phyloP scores from a whole-genome alignment of 176 grass and related monocot genomes.

The Musa troglodytarum region DNA sequence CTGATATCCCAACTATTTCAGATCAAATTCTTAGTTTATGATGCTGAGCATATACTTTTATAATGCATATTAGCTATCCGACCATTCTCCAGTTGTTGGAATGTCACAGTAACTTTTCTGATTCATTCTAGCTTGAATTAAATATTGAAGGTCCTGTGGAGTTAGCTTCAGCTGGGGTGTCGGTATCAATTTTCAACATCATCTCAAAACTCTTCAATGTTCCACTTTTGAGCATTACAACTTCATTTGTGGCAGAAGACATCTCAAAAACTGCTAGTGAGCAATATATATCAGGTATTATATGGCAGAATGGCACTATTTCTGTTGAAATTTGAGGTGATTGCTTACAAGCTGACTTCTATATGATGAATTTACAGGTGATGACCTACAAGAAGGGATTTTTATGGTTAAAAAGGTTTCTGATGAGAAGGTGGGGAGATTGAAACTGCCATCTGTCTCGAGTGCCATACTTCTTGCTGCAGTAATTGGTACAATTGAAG shows the following conservation, averaged over 20 bases:
- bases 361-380: slow-evolving; percentile 19
- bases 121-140: slow-evolving; percentile 3
- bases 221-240: slow-evolving; percentile 64
- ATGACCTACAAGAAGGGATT: background rate
- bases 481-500: slow-evolving; percentile 43
- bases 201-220: slow-evolving; percentile 72
- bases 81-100: background rate
- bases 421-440: slow-evolving; percentile 12
- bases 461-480: slow-evolving; percentile 49
- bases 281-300: slow-evolving; percentile 23
- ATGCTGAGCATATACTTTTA: background rate
- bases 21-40: background rate
- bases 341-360: background rate
- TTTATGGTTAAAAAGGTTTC: slow-evolving; percentile 9
- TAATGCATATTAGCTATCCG: background rate
- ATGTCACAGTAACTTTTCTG: background rate
- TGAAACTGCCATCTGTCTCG: slow-evolving; percentile 45
- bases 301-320: background rate
- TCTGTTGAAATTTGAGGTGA: background rate
- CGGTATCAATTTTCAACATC: slow-evolving; percentile 59
- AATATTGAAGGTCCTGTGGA: slow-evolving; percentile 45
- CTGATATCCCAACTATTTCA: background rate
- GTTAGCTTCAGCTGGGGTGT: slow-evolving; percentile 57
- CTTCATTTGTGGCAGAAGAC: slow-evolving; percentile 79
- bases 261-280: slow-evolving; percentile 40